These are phyloP conservation scores for Tilletia indica DNA, from an alignment of 1,284 basidiomycete genomes.

Conservation along the genomic window DNA sequence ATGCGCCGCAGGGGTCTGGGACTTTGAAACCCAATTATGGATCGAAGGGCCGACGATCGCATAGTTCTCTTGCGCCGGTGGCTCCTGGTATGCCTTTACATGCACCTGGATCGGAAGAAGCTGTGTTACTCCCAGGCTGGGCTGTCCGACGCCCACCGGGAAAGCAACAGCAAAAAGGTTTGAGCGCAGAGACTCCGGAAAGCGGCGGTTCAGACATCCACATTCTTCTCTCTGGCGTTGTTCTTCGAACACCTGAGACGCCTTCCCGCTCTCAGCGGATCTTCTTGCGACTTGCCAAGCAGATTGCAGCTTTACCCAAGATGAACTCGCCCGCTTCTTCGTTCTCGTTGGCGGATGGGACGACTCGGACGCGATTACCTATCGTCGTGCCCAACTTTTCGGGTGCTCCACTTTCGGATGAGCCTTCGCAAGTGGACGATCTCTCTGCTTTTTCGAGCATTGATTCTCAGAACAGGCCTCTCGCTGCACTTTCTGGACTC, in stretches of 20 bases:
- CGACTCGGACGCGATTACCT: not conserved
- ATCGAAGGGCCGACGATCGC: too few species aligned
- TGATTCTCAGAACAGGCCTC: not conserved
- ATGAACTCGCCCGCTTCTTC: not conserved
- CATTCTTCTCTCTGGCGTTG: slow-evolving; percentile 9
- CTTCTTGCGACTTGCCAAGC: slow-evolving; percentile 12
- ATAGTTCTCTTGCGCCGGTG: not conserved
- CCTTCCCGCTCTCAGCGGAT: slow-evolving; percentile 1
- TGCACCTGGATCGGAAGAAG: slow-evolving; percentile 8
- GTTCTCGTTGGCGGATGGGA: not conserved
- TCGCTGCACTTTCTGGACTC: not conserved
- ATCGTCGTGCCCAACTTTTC: not conserved
- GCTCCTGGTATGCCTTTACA: slow-evolving; percentile 14
- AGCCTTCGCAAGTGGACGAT: slow-evolving; percentile 1
- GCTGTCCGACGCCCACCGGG: not conserved
- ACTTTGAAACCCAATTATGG: too few species aligned
- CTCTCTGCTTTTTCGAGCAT: not conserved
- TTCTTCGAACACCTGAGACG: slow-evolving; percentile 6
- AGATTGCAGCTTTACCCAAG: slow-evolving; percentile 16
- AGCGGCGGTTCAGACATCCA: not conserved
- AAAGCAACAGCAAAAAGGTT: not conserved
- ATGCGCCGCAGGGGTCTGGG: too few species aligned
- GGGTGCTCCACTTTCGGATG: slow-evolving; percentile 1
- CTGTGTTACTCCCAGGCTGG: slow-evolving; percentile 12
- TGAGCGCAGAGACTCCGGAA: not conserved